phyloP scores from a whole-genome alignment of 2,329 filamentous ascomycete species.

The Sporothrix humicola region DNA sequence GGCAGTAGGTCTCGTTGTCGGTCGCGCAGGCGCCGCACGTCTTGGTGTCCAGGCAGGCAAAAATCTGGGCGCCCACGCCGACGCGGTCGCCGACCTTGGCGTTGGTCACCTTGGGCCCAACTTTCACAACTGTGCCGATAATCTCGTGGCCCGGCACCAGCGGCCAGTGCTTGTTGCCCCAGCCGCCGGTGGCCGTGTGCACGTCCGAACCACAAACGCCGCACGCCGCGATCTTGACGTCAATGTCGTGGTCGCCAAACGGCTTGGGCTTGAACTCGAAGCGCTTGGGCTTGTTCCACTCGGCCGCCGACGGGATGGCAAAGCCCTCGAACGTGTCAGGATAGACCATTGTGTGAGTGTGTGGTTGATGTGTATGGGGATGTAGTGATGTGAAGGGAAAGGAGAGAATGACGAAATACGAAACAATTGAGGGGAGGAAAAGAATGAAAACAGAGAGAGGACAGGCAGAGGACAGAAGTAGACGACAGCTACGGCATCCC shows the following conservation, averaged over 20 bases:
- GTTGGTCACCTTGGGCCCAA: slow-evolving; percentile 67
- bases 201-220: slow-evolving; percentile 76
- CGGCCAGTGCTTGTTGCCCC: slow-evolving; percentile 67
- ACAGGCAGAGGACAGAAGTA: too few relatives aligned
- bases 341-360: slow-evolving; percentile 53
- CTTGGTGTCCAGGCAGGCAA: slow-evolving; percentile 60
- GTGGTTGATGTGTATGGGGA: background rate
- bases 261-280: slow-evolving; percentile 82
- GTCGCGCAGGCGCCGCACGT: slow-evolving; percentile 66
- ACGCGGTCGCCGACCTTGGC: slow-evolving; percentile 68
- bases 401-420: background rate
- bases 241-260: slow-evolving; percentile 85
- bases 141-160: slow-evolving; percentile 75
- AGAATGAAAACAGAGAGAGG: too few relatives aligned
- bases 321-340: slow-evolving; percentile 67
- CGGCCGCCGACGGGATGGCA: slow-evolving; percentile 60
- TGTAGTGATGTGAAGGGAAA: background rate
- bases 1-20: slow-evolving; percentile 72
- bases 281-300: slow-evolving; percentile 67
- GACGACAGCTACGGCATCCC: background rate
- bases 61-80: slow-evolving; percentile 70
- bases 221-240: slow-evolving; percentile 83
- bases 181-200: slow-evolving; percentile 72
- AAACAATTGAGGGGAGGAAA: too few relatives aligned
- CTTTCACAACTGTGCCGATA: slow-evolving; percentile 69